Percentiles rank a stretch among this genome's conserved stretches.
Conservation (phyloP, 2,329 filamentous ascomycete genomes). For the Hypoxylon sp. region DNA sequence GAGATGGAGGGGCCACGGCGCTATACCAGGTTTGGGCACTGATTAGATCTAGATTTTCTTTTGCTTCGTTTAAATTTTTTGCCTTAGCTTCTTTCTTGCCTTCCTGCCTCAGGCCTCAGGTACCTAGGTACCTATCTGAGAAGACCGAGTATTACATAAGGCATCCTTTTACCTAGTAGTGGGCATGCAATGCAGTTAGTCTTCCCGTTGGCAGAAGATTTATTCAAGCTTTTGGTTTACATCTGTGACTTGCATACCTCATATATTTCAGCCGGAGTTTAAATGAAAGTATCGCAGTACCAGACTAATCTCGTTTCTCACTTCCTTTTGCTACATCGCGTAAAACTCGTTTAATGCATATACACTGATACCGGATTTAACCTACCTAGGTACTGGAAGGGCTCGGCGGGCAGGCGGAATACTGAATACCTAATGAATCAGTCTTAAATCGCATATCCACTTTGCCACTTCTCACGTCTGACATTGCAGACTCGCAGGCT, state of each 20-base stretch:
- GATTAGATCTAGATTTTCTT: slow-evolving; percentile 44
- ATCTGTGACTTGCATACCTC: background rate
- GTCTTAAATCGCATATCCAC: background rate
- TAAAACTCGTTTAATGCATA: too few relatives aligned
- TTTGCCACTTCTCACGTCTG: background rate
- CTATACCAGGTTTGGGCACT: slow-evolving; percentile 27
- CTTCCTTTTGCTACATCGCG: too few relatives aligned
- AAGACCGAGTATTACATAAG: background rate
- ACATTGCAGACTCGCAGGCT: too few relatives aligned
- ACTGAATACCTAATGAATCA: too few relatives aligned
- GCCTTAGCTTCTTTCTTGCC: slow-evolving; percentile 1
- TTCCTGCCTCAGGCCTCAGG: background rate
- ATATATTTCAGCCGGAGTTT: too few relatives aligned
- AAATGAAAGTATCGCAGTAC: too few relatives aligned
- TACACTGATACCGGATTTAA: slow-evolving; percentile 29
- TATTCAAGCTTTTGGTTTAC: slow-evolving; percentile 1
- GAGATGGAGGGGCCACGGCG: slow-evolving; percentile 36
- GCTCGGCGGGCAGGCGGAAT: background rate
- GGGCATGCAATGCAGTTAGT: slow-evolving; percentile 3
- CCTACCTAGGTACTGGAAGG: slow-evolving; percentile 13
- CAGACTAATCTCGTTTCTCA: too few relatives aligned
- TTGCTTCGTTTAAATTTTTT: slow-evolving; percentile 30
- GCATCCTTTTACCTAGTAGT: background rate
- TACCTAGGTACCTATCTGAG: too few relatives aligned
- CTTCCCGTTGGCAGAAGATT: slow-evolving; percentile 8